Conservation (phyloP, 305 asterid genomes). For the Andrographis paniculata region DNA sequence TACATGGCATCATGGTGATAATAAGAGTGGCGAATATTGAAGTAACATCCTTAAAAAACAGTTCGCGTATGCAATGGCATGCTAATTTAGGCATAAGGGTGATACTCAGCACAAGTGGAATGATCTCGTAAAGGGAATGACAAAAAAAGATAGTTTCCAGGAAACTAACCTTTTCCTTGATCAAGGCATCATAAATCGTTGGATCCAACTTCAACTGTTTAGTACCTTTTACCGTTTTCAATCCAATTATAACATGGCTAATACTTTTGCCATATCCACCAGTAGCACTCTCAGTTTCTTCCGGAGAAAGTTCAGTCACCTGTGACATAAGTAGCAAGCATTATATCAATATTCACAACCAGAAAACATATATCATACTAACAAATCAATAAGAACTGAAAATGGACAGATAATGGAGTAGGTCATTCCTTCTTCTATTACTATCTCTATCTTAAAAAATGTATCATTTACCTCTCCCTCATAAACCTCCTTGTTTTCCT, state of each 20-base stretch:
- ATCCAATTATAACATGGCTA: constrained; percentile 84
- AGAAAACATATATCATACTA: too few relatives aligned
- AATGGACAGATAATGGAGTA: too few relatives aligned
- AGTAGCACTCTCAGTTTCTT: constrained; percentile 84
- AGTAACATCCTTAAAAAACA: background rate
- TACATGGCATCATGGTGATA: background rate
- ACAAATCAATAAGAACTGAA: too few relatives aligned
- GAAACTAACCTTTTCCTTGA: constrained; percentile 69
- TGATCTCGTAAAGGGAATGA: too few relatives aligned
- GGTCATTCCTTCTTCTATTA: too few relatives aligned
- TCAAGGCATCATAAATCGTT: constrained; percentile 89
- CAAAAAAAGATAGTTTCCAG: background rate
- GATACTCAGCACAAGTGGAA: background rate
- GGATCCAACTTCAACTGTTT: constrained; percentile 97
- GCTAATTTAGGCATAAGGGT: background rate
- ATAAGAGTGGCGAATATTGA: background rate
- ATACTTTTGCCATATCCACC: constrained; percentile 97
- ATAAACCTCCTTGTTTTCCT: constrained; percentile 95
- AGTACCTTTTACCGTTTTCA: constrained; percentile 93
- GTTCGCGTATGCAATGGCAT: background rate
- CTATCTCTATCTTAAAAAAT: too few relatives aligned
- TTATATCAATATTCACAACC: background rate
- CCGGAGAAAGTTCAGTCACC: constrained; percentile 97
- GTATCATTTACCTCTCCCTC: constrained; percentile 76
- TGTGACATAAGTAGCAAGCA: constrained; percentile 18